A percentile compares a stretch with the other conserved stretches of the same genome.
Conservation (phyloP, 2,329 filamentous ascomycete genomes). For the Chaetomium sp. region DNA sequence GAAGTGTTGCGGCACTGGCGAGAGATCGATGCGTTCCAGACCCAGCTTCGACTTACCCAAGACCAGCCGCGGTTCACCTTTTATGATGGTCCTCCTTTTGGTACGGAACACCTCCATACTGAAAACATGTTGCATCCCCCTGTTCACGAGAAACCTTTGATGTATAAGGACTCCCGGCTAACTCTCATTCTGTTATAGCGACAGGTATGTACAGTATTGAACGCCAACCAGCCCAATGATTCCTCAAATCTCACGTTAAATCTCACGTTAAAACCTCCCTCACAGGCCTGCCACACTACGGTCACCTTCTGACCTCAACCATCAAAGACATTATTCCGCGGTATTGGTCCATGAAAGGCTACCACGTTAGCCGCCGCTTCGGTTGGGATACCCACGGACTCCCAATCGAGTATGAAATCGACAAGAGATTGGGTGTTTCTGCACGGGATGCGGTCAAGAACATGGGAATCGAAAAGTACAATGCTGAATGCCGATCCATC, state of each 20-base stretch:
- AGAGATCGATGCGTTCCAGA: slow-evolving; percentile 84
- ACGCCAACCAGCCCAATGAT: no score
- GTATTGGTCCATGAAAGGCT: slow-evolving; percentile 97
- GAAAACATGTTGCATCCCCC: not conserved
- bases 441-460: slow-evolving; percentile 81
- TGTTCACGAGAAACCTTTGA: not conserved
- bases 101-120: no score
- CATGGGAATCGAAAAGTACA: slow-evolving; percentile 86
- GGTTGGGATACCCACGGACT: slow-evolving; percentile 95
- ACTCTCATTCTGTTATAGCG: not conserved
- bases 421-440: slow-evolving; percentile 90
- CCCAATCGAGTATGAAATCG: slow-evolving; percentile 95
- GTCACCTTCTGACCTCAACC: slow-evolving; percentile 82
- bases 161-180: not conserved
- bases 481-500: slow-evolving; percentile 86
- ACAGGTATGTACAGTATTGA: slow-evolving; percentile 19
- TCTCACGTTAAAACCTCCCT: not conserved
- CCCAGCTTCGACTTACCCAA: slow-evolving; percentile 49
- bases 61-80: slow-evolving; percentile 70
- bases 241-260: not conserved
- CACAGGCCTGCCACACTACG: slow-evolving; percentile 55
- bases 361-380: slow-evolving; percentile 87
- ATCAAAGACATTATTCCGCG: slow-evolving; percentile 97
- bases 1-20: slow-evolving; percentile 81
- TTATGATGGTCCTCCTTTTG: slow-evolving; percentile 84